These are phyloP conservation scores for Fraxinus cuspidata DNA, from an alignment of 257 asterid genomes.

Conservation along the genomic window DNA sequence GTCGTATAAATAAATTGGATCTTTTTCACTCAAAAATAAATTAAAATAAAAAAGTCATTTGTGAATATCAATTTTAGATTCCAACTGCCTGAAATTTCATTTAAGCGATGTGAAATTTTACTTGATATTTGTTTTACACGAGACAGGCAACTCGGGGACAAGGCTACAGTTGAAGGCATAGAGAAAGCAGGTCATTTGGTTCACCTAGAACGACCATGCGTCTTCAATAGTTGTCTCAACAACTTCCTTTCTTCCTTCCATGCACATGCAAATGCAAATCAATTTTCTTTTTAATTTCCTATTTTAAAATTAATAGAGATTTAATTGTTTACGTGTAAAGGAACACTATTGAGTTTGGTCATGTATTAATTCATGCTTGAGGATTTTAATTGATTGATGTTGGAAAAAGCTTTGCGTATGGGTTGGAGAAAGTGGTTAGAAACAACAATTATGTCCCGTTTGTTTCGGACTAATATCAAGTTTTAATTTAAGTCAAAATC, in stretches of 20 bases:
- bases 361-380: neutral
- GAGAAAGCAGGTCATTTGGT: slow-evolving; percentile 85
- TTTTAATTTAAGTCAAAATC: too few relatives aligned
- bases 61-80: too few relatives aligned
- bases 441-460: too few relatives aligned
- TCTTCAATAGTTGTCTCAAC: slow-evolving; percentile 65
- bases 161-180: slow-evolving; percentile 54
- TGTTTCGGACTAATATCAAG: too few relatives aligned
- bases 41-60: too few relatives aligned
- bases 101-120: neutral
- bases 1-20: too few relatives aligned
- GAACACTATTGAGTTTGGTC: neutral
- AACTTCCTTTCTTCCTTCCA: slow-evolving; percentile 61
- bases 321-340: neutral
- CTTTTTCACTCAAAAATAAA: too few relatives aligned
- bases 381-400: neutral
- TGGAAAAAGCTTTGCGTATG: too few relatives aligned
- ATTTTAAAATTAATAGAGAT: neutral
- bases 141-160: slow-evolving; percentile 70
- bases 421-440: too few relatives aligned
- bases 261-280: slow-evolving; percentile 9
- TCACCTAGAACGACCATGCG: slow-evolving; percentile 84
- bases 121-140: neutral
- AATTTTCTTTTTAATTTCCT: neutral
- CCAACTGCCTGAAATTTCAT: neutral